These are phyloP conservation scores for Trametes cinnabarina DNA, from an alignment of 768 basidiomycete species.

Conservation along the genomic window DNA sequence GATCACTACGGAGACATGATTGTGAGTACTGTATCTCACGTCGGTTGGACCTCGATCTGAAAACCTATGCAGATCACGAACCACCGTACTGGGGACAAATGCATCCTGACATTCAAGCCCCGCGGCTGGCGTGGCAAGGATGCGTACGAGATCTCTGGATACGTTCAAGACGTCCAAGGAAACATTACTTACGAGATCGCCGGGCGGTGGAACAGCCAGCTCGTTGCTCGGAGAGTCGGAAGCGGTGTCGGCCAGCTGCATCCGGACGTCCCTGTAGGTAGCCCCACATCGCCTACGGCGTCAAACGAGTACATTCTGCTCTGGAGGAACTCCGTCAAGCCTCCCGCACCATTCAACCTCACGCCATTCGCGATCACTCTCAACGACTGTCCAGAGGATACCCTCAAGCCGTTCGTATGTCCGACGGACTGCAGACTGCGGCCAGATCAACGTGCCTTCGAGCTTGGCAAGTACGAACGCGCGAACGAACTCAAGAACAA, in stretches of 20 bases:
- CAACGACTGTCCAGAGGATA: conserved; percentile 78
- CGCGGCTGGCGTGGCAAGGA: conserved; percentile 92
- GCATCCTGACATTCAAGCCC: conserved; percentile 92
- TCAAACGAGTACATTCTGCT: conserved; percentile 77
- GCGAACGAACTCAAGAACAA: conserved; percentile 76
- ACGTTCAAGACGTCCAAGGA: conserved; percentile 66
- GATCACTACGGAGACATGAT: conserved; percentile 85
- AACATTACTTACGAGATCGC: conserved; percentile 82
- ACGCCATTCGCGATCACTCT: conserved; percentile 92
- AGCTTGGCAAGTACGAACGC: conserved; percentile 79
- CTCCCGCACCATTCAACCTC: conserved; percentile 84
- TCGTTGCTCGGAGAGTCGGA: conserved; percentile 78
- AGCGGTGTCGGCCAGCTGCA: conserved; percentile 54
- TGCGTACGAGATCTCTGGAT: conserved; percentile 89
- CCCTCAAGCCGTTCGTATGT: conserved; percentile 67
- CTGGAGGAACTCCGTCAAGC: conserved; percentile 91
- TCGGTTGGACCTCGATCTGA: neutral
- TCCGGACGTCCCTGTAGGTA: conserved; percentile 65
- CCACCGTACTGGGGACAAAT: conserved; percentile 85
- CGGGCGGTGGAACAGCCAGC: conserved; percentile 92
- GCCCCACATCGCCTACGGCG: conserved; percentile 42
- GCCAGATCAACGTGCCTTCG: conserved; percentile 94
- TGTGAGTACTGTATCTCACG: conserved; percentile 44
- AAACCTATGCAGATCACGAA: conserved; percentile 61
- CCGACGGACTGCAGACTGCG: conserved; percentile 92